Conservation (phyloP, 2,329 filamentous ascomycete genomes). For the Alternaria sp. region DNA sequence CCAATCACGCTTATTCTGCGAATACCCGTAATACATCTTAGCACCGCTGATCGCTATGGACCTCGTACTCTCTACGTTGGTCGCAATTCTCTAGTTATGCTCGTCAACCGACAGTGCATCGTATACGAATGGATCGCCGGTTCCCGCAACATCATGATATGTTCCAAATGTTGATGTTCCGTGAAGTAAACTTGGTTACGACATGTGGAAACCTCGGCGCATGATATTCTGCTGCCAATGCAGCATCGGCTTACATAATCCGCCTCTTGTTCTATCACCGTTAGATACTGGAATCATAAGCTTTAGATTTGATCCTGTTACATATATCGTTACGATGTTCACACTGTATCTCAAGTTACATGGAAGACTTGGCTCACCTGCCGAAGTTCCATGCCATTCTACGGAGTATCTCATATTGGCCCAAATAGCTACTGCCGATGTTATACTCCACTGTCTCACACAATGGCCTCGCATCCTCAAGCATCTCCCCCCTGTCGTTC, state of each 20-base stretch:
- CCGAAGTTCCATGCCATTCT: neutral
- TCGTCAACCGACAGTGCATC: neutral
- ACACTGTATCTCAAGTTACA: neutral
- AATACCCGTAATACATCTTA: neutral
- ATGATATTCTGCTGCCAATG: neutral
- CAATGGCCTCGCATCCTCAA: neutral
- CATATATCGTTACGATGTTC: neutral
- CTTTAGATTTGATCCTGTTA: neutral
- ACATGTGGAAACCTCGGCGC: neutral
- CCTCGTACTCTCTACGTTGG: neutral
- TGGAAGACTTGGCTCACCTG: neutral
- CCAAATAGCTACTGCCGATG: neutral
- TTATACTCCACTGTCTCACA: neutral
- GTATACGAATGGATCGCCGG: neutral
- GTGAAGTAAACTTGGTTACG: neutral
- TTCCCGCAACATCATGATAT: neutral
- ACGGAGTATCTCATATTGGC: neutral
- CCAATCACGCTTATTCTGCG: neutral
- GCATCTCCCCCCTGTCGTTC: neutral
- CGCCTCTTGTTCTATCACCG: neutral
- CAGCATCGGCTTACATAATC: neutral
- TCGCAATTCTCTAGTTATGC: neutral
- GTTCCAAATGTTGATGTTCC: neutral
- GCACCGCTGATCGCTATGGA: neutral
- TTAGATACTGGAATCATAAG: neutral